Percentiles rank a stretch among this genome's conserved stretches.
These are phyloP conservation scores for Tetragonia tetragonoides DNA, from an alignment of 148 eudicot species.

Conservation along the genomic window DNA sequence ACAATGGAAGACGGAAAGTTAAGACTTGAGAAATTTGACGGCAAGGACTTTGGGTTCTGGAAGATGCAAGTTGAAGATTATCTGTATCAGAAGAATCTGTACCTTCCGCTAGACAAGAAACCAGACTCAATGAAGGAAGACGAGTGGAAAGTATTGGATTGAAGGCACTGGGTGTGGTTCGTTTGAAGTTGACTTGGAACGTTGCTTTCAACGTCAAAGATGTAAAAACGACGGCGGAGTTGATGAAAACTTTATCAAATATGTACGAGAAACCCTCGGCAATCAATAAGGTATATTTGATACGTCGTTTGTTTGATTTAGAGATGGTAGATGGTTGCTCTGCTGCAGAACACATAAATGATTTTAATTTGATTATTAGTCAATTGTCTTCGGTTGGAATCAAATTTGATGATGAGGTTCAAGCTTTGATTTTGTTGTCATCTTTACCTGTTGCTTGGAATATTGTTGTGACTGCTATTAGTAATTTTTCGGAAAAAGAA, in stretches of 20 bases:
- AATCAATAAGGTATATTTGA: not conserved
- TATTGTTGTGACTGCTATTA: not conserved
- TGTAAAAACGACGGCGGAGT: not conserved
- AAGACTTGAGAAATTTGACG: not conserved
- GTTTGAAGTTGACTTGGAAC: not conserved
- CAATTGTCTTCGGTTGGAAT: not conserved
- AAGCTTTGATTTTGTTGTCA: not conserved
- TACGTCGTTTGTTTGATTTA: not conserved
- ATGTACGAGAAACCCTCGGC: too few relatives aligned
- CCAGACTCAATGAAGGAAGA: too few relatives aligned
- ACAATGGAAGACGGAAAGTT: not conserved
- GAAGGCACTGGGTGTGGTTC: too few relatives aligned
- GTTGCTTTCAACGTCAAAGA: not conserved
- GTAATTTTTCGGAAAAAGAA: not conserved
- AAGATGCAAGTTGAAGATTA: constrained; percentile 1
- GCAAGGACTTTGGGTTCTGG: not conserved
- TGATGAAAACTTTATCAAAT: not conserved
- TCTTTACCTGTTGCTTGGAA: not conserved
- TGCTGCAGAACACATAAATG: not conserved
- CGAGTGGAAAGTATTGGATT: too few relatives aligned
- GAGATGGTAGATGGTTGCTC: not conserved
- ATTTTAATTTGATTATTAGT: not conserved
- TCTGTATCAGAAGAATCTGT: not conserved
- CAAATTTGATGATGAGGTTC: not conserved
- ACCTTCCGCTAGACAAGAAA: too few relatives aligned